A percentile compares a stretch with the other conserved stretches of the same genome.
These are phyloP conservation scores for Actinidia polygama DNA, from an alignment of 179 eudicot genomes.

Conservation along the genomic window DNA sequence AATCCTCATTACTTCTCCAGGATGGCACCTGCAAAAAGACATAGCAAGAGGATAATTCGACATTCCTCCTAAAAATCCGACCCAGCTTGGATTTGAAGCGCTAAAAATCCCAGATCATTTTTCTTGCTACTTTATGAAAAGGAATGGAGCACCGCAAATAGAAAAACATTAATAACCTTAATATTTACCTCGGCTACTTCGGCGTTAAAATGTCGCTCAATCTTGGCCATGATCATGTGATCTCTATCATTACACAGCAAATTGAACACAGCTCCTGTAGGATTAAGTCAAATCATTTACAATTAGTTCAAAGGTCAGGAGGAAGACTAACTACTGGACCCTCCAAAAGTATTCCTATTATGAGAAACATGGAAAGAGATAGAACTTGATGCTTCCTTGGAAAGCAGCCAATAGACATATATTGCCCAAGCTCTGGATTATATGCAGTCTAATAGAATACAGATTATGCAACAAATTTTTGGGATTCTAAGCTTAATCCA, in stretches of 20 bases:
- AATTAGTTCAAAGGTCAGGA: background rate
- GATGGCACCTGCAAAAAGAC: slow-evolving; percentile 56
- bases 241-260: slow-evolving; percentile 59
- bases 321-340: background rate
- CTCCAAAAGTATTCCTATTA: background rate
- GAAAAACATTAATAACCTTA: background rate
- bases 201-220: slow-evolving; percentile 64
- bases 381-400: background rate
- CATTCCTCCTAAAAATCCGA: background rate
- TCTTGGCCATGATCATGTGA: slow-evolving; percentile 58
- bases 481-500: too few species aligned
- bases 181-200: slow-evolving; percentile 54
- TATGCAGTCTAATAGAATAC: background rate
- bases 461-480: too few species aligned
- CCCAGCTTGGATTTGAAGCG: background rate
- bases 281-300: background rate
- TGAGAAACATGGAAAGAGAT: background rate
- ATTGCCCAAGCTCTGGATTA: background rate
- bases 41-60: background rate
- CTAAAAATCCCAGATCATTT: background rate
- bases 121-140: background rate
- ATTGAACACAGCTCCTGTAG: slow-evolving; percentile 79
- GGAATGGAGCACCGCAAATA: background rate
- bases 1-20: slow-evolving; percentile 51
- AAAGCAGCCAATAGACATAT: background rate